Evolutionary conservation across 163 green algal genomes (phyloP).

Genomic region (Chlamydomonas reinhardtii): DNA sequence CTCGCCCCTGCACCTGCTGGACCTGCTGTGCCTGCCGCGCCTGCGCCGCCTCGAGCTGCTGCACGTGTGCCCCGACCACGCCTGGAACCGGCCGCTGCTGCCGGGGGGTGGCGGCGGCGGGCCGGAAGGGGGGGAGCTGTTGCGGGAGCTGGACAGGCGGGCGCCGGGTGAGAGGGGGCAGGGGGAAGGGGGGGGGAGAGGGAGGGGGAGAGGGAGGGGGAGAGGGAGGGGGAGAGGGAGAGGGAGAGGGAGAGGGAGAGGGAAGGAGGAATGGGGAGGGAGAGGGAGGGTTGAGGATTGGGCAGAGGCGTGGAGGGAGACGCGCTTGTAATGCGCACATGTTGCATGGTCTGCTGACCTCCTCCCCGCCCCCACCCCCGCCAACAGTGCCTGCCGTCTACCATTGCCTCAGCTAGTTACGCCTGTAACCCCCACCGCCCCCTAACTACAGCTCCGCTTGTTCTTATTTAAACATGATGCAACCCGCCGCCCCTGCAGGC

Average conservation of each 20-base stretch:
- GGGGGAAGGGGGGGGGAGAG: neutral
- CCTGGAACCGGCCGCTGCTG: neutral
- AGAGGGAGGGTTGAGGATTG: too few relatives aligned
- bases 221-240: too few relatives aligned
- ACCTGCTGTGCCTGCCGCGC: constrained; percentile 28
- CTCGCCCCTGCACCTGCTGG: constrained; percentile 30
- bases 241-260: neutral
- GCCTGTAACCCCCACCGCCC: too few relatives aligned
- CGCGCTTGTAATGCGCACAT: too few relatives aligned
- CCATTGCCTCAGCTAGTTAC: too few relatives aligned
- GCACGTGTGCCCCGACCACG: constrained; percentile 38
- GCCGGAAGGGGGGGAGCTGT: neutral
- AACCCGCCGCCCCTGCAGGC: neutral
- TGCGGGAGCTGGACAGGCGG: constrained; percentile 2
- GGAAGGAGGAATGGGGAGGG: neutral
- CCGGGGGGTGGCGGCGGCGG: neutral
- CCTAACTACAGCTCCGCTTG: too few relatives aligned
- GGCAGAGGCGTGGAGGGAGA: too few relatives aligned
- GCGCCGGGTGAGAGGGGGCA: neutral
- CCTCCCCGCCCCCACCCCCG: too few relatives aligned
- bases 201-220: too few relatives aligned
- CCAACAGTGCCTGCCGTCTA: too few relatives aligned
- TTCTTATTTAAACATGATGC: too few relatives aligned
- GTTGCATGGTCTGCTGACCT: too few relatives aligned
- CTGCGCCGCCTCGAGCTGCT: constrained; percentile 34